Evolutionary conservation across 2,329 filamentous ascomycete genomes (phyloP).

Genomic region (Aspergillus sp.): DNA sequence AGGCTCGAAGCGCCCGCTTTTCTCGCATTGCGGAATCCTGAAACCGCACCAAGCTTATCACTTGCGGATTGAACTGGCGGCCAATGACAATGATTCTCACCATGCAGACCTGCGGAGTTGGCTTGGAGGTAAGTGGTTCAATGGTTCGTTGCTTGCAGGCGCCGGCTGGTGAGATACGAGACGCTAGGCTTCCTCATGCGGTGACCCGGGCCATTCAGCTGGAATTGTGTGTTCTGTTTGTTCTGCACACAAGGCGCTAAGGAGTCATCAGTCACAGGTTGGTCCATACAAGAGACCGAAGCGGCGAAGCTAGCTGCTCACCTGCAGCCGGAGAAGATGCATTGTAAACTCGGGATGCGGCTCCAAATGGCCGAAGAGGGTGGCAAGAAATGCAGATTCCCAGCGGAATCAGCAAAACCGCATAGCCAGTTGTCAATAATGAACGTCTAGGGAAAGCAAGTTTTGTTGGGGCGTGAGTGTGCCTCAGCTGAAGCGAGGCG

Average conservation of each 20-base stretch:
- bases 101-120: neutral
- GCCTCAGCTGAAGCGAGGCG: constrained; percentile 5
- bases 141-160: neutral
- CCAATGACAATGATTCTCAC: neutral
- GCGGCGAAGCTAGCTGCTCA: constrained; percentile 1
- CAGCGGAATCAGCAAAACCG: neutral
- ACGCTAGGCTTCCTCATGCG: neutral
- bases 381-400: neutral
- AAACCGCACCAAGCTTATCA: neutral
- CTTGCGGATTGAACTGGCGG: neutral
- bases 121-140: neutral
- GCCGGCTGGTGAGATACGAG: constrained; percentile 6
- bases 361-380: constrained; percentile 9
- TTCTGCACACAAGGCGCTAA: neutral
- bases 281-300: neutral
- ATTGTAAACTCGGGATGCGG: constrained; percentile 10
- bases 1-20: neutral
- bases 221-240: neutral
- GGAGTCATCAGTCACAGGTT: neutral
- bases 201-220: neutral
- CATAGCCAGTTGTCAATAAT: neutral
- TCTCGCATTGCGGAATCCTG: neutral
- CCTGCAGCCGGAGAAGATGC: constrained; percentile 4
- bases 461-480: neutral
- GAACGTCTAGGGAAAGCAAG: neutral